Evolutionary conservation across 805 yeast species (phyloP).

Genomic region (Lachancea fermentati): DNA sequence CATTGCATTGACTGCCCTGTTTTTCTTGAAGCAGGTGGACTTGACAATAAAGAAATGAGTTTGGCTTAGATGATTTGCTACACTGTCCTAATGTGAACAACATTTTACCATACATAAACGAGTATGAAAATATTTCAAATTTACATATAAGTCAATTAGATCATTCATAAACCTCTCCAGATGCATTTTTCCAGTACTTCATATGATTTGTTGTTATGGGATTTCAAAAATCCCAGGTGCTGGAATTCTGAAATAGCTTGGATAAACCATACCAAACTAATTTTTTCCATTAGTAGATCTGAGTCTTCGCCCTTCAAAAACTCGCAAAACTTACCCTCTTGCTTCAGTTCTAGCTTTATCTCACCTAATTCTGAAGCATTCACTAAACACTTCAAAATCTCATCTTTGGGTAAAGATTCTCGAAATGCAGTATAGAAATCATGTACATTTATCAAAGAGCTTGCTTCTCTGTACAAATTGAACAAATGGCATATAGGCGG

Average conservation of each 20-base stretch:
- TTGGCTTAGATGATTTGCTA: no score
- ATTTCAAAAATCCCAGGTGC: slow-evolving; percentile 62
- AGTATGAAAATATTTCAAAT: no score
- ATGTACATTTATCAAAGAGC: slow-evolving; percentile 56
- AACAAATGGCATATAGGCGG: slow-evolving; percentile 57
- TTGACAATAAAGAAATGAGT: slow-evolving; percentile 26
- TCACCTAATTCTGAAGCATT: slow-evolving; percentile 14
- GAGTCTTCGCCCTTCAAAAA: slow-evolving; percentile 23
- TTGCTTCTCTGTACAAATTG: slow-evolving; percentile 73
- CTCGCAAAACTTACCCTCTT: slow-evolving; percentile 22
- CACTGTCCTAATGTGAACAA: no score
- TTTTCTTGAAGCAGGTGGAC: slow-evolving; percentile 44
- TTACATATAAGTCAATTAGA: no score
- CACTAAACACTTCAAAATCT: slow-evolving; percentile 24
- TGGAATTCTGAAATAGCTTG: slow-evolving; percentile 69
- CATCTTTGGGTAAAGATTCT: slow-evolving; percentile 38
- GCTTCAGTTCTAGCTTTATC: slow-evolving; percentile 19
- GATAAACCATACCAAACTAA: slow-evolving; percentile 65
- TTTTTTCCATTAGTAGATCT: slow-evolving; percentile 51
- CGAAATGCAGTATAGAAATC: slow-evolving; percentile 63
- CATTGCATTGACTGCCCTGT: slow-evolving; percentile 51
- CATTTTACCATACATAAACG: no score
- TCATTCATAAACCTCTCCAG: slow-evolving; percentile 31
- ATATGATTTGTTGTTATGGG: slow-evolving; percentile 37
- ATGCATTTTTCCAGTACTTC: slow-evolving; percentile 29